Evolutionary conservation across 257 asterid species (phyloP), one percentile per base, ranked within the genome.

Genomic region (Fraxinus excelsior): DNA sequence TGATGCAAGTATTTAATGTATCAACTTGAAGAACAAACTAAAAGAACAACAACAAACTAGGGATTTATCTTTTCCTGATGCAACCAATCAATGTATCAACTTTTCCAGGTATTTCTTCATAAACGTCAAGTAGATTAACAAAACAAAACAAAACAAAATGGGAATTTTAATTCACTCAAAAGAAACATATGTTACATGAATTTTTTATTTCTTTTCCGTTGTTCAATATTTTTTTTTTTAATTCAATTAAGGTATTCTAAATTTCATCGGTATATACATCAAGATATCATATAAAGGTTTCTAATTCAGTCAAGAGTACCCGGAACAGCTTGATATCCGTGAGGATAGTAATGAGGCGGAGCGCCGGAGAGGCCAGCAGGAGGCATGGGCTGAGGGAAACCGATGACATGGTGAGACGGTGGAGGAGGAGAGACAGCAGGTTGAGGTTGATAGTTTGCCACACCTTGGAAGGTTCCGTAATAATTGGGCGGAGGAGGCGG

Each of bases 391-490:
- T 91, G 99, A 78, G 99, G 99, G 75, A 91, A 80, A 71, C 99
- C 99, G 23, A 90, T 66, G 72, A 88, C 93, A 58, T 85, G 85
- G 29, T 88, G 91, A 73, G 91, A 37, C 73, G 86, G 82, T 29
- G 94, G 87, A 71, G 90, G 84, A 35, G 86, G 80, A 46, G 80
- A 74, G 12, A 16, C 68, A 12, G 68, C 26, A 21, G 73, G 83
- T 7, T 82, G 86, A 53, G 83, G 92, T 23, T 79, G 93, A 79
- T 92, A 87, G 81, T 88, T 93, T 4, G 94, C 96, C 60, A 94
- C 97, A 32, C 98, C 98, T 87, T 94, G 97, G 74, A 94, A 94
- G 35, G 98, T 92, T 4, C 98, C 98, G 75, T 92, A 92, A 73
- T 90, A 87, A 77, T 87, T 42, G 16, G 3, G 49, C 18, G 4